Conservation (phyloP, 495 filamentous ascomycete species). For the Aspergillus sclerotiicarbonarius region DNA sequence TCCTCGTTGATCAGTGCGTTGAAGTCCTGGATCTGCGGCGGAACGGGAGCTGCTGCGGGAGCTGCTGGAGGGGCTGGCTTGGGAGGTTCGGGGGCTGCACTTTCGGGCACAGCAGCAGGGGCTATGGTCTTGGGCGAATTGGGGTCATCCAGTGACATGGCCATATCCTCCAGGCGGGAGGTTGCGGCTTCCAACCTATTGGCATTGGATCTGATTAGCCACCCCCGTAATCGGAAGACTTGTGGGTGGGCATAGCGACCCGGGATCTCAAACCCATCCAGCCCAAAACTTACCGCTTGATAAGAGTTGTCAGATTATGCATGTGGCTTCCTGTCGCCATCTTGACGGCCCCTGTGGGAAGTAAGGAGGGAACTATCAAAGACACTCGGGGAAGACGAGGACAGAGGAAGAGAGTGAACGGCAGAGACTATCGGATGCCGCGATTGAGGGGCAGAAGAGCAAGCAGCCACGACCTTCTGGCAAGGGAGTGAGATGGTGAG, state of each 20-base stretch:
- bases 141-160: constrained; percentile 61
- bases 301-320: constrained; percentile 94
- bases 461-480: neutral
- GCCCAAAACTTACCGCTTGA: constrained; percentile 76
- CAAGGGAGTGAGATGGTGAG: neutral
- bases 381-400: neutral
- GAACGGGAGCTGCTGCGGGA: constrained; percentile 59
- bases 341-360: constrained; percentile 19
- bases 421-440: neutral
- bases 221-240: neutral
- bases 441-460: neutral
- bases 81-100: constrained; percentile 36
- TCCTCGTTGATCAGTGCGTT: constrained; percentile 74
- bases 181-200: constrained; percentile 94
- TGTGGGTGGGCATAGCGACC: neutral
- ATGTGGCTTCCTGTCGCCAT: constrained; percentile 66
- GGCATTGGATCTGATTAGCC: constrained; percentile 26
- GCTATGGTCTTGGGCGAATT: constrained; percentile 51
- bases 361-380: constrained; percentile 18
- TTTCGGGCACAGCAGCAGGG: constrained; percentile 37
- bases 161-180: constrained; percentile 93
- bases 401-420: neutral
- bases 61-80: constrained; percentile 43
- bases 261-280: neutral
- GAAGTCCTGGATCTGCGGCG: constrained; percentile 78